Evolutionary conservation across 1,284 basidiomycete species (phyloP).

Genomic region (Pholiota adiposa): DNA sequence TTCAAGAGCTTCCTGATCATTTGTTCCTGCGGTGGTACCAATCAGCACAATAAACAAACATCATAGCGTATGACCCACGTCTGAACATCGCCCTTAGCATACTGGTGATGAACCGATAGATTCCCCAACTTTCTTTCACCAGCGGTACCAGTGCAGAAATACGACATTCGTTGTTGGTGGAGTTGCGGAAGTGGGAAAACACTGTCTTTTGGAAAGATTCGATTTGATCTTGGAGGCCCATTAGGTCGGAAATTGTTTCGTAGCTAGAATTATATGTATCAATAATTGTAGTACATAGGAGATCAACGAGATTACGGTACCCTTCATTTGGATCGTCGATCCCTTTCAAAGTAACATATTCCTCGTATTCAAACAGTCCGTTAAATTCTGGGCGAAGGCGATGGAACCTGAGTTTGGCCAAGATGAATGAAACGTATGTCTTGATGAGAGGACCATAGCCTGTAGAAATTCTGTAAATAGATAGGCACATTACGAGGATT

Average conservation of each 20-base stretch:
- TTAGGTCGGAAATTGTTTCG: slow-evolving; percentile 94
- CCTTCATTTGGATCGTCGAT: slow-evolving; percentile 98
- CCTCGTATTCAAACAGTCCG: slow-evolving; percentile 95
- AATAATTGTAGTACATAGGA: slow-evolving; percentile 7
- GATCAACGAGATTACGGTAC: slow-evolving; percentile 44
- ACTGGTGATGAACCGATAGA: slow-evolving; percentile 96
- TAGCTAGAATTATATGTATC: slow-evolving; percentile 57
- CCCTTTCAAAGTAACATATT: slow-evolving; percentile 93
- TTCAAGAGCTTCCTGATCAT: slow-evolving; percentile 84
- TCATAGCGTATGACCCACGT: slow-evolving; percentile 54
- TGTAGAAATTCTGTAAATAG: slow-evolving; percentile 34
- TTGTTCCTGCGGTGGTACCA: slow-evolving; percentile 64
- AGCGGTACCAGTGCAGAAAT: slow-evolving; percentile 93
- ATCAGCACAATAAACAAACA: slow-evolving; percentile 7
- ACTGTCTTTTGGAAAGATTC: slow-evolving; percentile 97
- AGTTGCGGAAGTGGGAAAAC: slow-evolving; percentile 90
- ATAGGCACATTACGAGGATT: slow-evolving; percentile 8
- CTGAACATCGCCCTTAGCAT: slow-evolving; percentile 96
- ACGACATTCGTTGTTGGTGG: slow-evolving; percentile 93
- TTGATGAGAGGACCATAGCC: slow-evolving; percentile 92
- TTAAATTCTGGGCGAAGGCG: slow-evolving; percentile 94
- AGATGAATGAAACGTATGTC: slow-evolving; percentile 92
- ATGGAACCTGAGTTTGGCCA: slow-evolving; percentile 96
- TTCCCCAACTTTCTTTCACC: slow-evolving; percentile 97
- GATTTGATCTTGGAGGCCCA: slow-evolving; percentile 96